These are phyloP conservation scores for Talaromyces sp. DNA, from an alignment of 2,329 filamentous ascomycete genomes.

Conservation along the genomic window DNA sequence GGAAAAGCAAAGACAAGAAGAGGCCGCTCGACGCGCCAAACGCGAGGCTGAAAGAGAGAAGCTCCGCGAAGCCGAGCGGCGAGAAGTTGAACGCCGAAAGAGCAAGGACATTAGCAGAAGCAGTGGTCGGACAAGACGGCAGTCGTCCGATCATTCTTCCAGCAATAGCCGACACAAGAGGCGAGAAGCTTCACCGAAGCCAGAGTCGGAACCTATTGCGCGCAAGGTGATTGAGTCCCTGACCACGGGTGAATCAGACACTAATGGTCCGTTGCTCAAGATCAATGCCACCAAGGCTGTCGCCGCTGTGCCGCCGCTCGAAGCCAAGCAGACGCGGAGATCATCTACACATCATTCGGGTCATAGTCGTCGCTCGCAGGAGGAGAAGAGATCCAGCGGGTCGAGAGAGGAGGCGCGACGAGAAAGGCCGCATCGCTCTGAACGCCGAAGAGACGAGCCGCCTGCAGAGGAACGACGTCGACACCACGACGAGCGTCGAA, in stretches of 20 bases:
- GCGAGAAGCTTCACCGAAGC: slow-evolving; percentile 27
- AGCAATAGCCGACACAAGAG: slow-evolving; percentile 25
- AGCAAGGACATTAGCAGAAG: slow-evolving; percentile 13
- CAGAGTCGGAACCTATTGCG: slow-evolving; percentile 16
- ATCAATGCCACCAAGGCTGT: slow-evolving; percentile 35
- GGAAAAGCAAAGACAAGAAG: slow-evolving; percentile 21
- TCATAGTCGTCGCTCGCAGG: slow-evolving; percentile 21
- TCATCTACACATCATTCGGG: slow-evolving; percentile 31
- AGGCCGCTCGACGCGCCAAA: slow-evolving; percentile 15
- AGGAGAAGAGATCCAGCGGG: slow-evolving; percentile 19
- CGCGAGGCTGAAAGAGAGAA: slow-evolving; percentile 20
- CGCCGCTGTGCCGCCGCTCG: slow-evolving; percentile 23
- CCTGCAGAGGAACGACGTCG: slow-evolving; percentile 15
- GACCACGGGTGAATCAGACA: slow-evolving; percentile 40
- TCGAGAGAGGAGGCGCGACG: slow-evolving; percentile 16
- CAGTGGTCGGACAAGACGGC: slow-evolving; percentile 18
- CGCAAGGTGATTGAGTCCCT: slow-evolving; percentile 36
- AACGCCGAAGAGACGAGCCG: slow-evolving; percentile 14
- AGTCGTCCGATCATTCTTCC: slow-evolving; percentile 26
- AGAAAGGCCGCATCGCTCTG: slow-evolving; percentile 17
- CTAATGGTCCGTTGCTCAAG: slow-evolving; percentile 37
- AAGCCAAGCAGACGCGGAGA: slow-evolving; percentile 11
- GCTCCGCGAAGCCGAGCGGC: slow-evolving; percentile 7
- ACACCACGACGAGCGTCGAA: slow-evolving; percentile 18
- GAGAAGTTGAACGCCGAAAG: slow-evolving; percentile 7